Conservation (phyloP, 371 early-diverging fungal species). For the Massospora cicadina region DNA sequence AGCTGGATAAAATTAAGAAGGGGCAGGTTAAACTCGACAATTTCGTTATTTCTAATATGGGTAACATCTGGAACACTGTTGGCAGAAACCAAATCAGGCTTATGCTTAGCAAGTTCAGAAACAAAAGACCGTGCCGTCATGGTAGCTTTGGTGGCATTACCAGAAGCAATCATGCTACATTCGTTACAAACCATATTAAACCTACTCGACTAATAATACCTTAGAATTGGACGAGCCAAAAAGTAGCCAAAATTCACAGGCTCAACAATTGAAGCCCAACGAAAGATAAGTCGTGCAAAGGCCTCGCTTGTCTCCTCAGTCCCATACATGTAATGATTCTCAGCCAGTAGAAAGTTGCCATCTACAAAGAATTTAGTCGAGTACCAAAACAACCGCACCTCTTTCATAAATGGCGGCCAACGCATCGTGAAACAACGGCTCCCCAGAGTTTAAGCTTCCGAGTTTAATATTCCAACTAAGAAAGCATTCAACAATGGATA, state of each 20-base stretch:
- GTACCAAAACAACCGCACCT: slow-evolving; percentile 1
- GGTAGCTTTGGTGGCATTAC: slow-evolving; percentile 4
- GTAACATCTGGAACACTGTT: background rate
- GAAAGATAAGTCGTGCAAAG: background rate
- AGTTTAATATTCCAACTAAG: slow-evolving; percentile 4
- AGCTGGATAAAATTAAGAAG: slow-evolving; percentile 9
- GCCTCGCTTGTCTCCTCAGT: background rate
- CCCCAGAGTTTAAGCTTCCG: background rate
- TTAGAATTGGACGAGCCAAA: background rate
- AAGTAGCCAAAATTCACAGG: slow-evolving; percentile 6
- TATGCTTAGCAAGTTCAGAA: background rate
- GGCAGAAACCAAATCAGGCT: background rate
- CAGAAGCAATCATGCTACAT: background rate
- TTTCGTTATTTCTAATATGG: background rate
- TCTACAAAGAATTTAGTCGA: background rate
- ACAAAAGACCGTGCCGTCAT: background rate
- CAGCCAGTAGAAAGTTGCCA: background rate
- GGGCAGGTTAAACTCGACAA: slow-evolving; percentile 3
- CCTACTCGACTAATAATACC: background rate
- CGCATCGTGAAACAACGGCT: background rate
- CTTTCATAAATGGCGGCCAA: background rate
- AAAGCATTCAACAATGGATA: background rate
- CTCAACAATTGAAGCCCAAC: slow-evolving; percentile 2
- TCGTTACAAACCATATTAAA: background rate
- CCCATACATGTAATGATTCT: slow-evolving; percentile 3